A percentile compares a stretch with the other conserved stretches of the same genome.
Conservation (phyloP, 192 early-diverging fungal genomes). For the Bifiguratus adelaidae region DNA sequence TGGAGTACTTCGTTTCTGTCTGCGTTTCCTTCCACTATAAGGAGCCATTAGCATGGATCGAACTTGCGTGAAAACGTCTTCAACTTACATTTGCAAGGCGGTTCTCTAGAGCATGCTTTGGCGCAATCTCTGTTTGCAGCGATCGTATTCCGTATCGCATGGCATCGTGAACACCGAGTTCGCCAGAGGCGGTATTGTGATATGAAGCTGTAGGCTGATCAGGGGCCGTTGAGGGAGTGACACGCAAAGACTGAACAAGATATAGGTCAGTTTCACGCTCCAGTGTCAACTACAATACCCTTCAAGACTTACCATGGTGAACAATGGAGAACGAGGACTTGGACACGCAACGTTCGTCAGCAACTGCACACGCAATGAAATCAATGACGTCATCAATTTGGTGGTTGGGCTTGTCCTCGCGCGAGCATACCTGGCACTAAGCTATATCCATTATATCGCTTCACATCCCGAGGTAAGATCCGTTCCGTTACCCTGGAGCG, state of each 20-base stretch:
- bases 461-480: too few relatives aligned
- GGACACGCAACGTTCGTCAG: background rate
- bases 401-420: too few relatives aligned
- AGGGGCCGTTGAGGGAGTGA: slow-evolving; percentile 4
- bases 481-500: too few relatives aligned
- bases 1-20: slow-evolving; percentile 62
- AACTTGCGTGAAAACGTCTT: background rate
- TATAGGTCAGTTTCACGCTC: background rate
- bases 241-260: background rate
- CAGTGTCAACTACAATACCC: background rate
- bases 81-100: slow-evolving; percentile 49
- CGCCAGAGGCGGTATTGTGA: slow-evolving; percentile 28
- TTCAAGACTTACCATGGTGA: background rate
- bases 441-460: too few relatives aligned
- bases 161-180: slow-evolving; percentile 76
- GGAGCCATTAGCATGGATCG: background rate
- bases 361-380: too few relatives aligned
- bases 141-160: slow-evolving; percentile 62
- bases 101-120: slow-evolving; percentile 72
- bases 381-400: too few relatives aligned
- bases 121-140: slow-evolving; percentile 47
- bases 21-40: slow-evolving; percentile 80
- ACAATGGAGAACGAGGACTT: background rate
- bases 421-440: too few relatives aligned
- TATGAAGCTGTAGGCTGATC: slow-evolving; percentile 7